A percentile compares a stretch with the other conserved stretches of the same genome.
phyloP scores from a whole-genome alignment of 164 flowering plant species.

The Chimonanthus salicifolius region DNA sequence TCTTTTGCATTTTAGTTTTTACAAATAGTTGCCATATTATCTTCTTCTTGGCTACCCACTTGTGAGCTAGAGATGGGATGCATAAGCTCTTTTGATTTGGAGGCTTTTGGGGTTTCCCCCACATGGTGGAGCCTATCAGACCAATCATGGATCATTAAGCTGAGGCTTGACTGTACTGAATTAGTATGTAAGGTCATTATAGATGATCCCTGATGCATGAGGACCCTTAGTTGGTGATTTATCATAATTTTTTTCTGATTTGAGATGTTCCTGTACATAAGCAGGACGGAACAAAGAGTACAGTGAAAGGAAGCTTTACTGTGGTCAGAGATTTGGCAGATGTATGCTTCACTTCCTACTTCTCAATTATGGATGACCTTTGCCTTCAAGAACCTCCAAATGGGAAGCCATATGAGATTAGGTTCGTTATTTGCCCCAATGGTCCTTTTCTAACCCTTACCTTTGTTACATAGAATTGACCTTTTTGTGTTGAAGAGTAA shows the following conservation, averaged over 20 bases:
- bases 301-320: conserved; percentile 50
- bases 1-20: not conserved
- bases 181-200: not conserved
- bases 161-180: not conserved
- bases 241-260: not conserved
- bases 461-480: not conserved
- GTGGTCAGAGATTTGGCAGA: conserved; percentile 66
- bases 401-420: conserved; percentile 65
- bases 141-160: not conserved
- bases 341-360: conserved; percentile 64
- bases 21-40: not conserved
- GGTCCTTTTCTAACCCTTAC: not conserved
- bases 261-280: conserved; percentile 4
- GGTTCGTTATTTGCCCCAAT: conserved; percentile 29
- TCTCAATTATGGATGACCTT: conserved; percentile 71
- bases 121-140: not conserved
- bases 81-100: not conserved
- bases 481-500: not conserved
- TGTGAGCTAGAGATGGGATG: not conserved
- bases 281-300: conserved; percentile 83
- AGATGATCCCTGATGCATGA: not conserved
- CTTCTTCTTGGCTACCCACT: not conserved
- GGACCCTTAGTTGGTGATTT: not conserved
- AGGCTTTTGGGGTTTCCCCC: not conserved
- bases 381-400: conserved; percentile 32